These are phyloP conservation scores for Sclerospora graminicola DNA, from an alignment of 352 stramenopile species.

Conservation along the genomic window DNA sequence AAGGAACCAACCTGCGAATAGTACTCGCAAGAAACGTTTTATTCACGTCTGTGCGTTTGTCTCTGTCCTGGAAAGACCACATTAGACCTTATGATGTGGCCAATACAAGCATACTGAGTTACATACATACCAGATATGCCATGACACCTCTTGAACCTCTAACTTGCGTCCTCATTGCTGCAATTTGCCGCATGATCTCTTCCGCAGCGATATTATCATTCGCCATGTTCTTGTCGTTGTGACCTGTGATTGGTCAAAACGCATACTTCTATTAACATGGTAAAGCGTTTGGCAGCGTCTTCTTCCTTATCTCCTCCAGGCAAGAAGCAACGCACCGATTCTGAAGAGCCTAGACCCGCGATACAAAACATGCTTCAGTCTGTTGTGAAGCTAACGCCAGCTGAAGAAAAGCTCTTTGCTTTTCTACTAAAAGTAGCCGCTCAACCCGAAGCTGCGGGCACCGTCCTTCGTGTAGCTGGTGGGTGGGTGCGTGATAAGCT, in stretches of 20 bases:
- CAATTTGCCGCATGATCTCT: slow-evolving; percentile 31
- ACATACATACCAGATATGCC: slow-evolving; percentile 32
- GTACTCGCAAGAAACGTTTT: slow-evolving; percentile 56
- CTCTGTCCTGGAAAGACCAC: slow-evolving; percentile 9
- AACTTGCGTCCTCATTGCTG: slow-evolving; percentile 21
- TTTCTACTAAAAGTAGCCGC: slow-evolving; percentile 52
- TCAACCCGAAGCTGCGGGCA: slow-evolving; percentile 27
- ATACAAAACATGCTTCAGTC: slow-evolving; percentile 6
- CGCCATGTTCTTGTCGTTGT: slow-evolving; percentile 2
- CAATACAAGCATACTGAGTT: background rate
- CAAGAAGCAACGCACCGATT: slow-evolving; percentile 22
- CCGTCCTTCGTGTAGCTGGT: slow-evolving; percentile 92
- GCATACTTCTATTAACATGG: background rate
- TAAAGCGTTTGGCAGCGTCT: slow-evolving; percentile 14
- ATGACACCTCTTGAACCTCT: slow-evolving; percentile 29
- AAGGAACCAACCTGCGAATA: slow-evolving; percentile 35
- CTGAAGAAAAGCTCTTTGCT: slow-evolving; percentile 49
- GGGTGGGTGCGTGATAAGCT: slow-evolving; percentile 99
- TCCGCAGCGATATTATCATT: slow-evolving; percentile 18
- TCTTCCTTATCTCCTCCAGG: slow-evolving; percentile 3
- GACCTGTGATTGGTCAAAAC: slow-evolving; percentile 4
- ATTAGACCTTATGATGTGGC: background rate
- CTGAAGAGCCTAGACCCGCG: background rate
- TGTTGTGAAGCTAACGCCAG: slow-evolving; percentile 24
- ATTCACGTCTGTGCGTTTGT: slow-evolving; percentile 47